phyloP scores from a whole-genome alignment of 1,284 basidiomycete species.

The Naganishia cerealis region DNA sequence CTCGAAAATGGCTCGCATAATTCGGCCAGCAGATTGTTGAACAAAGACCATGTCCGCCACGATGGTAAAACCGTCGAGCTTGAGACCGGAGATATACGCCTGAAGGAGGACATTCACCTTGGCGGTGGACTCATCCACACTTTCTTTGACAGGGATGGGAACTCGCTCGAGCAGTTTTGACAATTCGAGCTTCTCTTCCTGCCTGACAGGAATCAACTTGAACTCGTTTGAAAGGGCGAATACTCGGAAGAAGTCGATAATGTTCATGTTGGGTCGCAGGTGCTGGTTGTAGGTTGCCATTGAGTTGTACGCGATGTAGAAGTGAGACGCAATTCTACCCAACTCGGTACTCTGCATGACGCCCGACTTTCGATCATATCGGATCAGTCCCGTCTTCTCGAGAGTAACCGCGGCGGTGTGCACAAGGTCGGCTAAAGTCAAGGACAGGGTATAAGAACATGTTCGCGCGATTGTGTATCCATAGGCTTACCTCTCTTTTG shows the following conservation, averaged over 20 bases:
- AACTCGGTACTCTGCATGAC: slow-evolving; percentile 88
- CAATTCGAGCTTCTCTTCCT: slow-evolving; percentile 84
- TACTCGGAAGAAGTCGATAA: slow-evolving; percentile 89
- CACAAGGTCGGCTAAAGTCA: slow-evolving; percentile 70
- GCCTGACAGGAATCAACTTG: slow-evolving; percentile 82
- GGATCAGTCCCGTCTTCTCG: slow-evolving; percentile 90
- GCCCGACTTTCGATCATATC: slow-evolving; percentile 87
- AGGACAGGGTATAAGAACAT: slow-evolving; percentile 11
- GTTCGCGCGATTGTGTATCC: not conserved
- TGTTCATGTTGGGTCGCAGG: slow-evolving; percentile 79
- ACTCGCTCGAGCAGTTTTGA: slow-evolving; percentile 92
- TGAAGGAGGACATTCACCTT: slow-evolving; percentile 98
- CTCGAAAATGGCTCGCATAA: slow-evolving; percentile 95
- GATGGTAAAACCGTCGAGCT: slow-evolving; percentile 92
- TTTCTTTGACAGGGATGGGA: slow-evolving; percentile 95
- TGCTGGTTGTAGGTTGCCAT: slow-evolving; percentile 98
- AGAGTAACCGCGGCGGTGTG: slow-evolving; percentile 91
- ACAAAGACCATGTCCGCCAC: slow-evolving; percentile 99
- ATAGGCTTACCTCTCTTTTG: slow-evolving; percentile 68
- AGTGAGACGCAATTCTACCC: slow-evolving; percentile 92
- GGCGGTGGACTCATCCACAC: slow-evolving; percentile 90
- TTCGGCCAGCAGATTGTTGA: slow-evolving; percentile 86
- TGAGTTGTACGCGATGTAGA: slow-evolving; percentile 92
- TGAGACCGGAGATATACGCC: slow-evolving; percentile 91
- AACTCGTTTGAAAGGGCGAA: slow-evolving; percentile 98